Evolutionary conservation across 2,329 filamentous ascomycete genomes (phyloP).

Genomic region (Amphichorda felina): DNA sequence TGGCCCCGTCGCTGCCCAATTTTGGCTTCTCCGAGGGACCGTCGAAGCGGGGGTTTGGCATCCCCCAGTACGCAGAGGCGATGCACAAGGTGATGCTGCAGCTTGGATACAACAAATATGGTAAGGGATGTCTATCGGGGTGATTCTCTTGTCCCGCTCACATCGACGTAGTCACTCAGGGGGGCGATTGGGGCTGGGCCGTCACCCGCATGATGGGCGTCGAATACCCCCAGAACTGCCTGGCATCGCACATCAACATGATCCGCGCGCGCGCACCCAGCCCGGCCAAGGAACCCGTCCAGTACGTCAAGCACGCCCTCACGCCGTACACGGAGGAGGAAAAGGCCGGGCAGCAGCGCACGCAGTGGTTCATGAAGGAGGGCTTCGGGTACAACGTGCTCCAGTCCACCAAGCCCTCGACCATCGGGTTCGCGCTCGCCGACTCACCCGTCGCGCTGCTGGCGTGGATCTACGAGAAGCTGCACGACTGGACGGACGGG

Average conservation of each 20-base stretch:
- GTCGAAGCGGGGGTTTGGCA: no score
- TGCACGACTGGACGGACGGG: constrained; percentile 60
- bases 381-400: constrained; percentile 24
- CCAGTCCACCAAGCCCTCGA: constrained; percentile 58
- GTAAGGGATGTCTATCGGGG: neutral
- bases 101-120: no score
- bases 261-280: constrained; percentile 41
- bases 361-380: constrained; percentile 43
- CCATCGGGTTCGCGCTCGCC: constrained; percentile 54
- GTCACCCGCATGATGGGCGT: constrained; percentile 49
- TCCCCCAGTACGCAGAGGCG: no score
- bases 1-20: no score
- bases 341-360: constrained; percentile 34
- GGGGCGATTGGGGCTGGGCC: constrained; percentile 57
- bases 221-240: constrained; percentile 44
- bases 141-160: constrained; percentile 9
- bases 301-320: constrained; percentile 41
- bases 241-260: constrained; percentile 32
- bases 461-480: constrained; percentile 73
- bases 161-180: constrained; percentile 29
- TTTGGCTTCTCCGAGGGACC: no score
- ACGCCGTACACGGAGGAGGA: constrained; percentile 31
- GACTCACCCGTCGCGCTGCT: constrained; percentile 61
- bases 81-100: no score
- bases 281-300: constrained; percentile 37